A percentile compares a stretch with the other conserved stretches of the same genome.
phyloP scores from a whole-genome alignment of 2,329 filamentous ascomycete genomes.

The Penicillium concentricum region DNA sequence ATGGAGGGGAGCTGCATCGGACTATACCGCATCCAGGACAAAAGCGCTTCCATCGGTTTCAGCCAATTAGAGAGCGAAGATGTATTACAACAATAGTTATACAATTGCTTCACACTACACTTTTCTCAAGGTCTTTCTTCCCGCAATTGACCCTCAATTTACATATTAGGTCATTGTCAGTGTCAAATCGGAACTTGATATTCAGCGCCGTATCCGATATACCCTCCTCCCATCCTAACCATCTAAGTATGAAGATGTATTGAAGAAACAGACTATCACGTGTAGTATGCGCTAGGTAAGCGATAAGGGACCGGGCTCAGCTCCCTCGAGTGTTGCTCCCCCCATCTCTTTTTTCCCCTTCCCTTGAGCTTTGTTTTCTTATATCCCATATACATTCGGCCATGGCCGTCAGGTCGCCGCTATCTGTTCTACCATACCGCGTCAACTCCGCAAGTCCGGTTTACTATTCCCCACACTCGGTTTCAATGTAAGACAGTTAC shows the following conservation, averaged over 20 bases:
- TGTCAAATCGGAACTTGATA: not conserved
- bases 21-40: conserved; percentile 6
- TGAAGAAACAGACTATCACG: conserved; percentile 2
- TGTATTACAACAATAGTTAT: conserved; percentile 1
- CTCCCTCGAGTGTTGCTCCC: conserved; percentile 1
- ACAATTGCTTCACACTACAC: conserved; percentile 1
- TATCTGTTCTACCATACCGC: conserved; percentile 25
- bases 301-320: conserved; percentile 4
- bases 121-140: not conserved
- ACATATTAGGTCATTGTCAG: not conserved
- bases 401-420: conserved; percentile 31
- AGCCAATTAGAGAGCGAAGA: not conserved
- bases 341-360: conserved; percentile 3
- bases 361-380: not conserved
- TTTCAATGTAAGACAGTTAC: conserved; percentile 21
- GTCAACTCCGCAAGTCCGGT: conserved; percentile 13
- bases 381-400: conserved; percentile 10
- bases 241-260: not conserved
- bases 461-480: conserved; percentile 13
- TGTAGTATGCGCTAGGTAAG: conserved; percentile 11
- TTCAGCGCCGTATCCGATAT: not conserved
- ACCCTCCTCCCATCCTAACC: not conserved
- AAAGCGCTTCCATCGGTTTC: conserved; percentile 3
- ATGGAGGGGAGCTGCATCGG: not conserved
- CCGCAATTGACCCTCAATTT: not conserved